These are phyloP conservation scores for Lachnellula willkommii DNA, from an alignment of 2,329 filamentous ascomycete genomes.

Conservation along the genomic window DNA sequence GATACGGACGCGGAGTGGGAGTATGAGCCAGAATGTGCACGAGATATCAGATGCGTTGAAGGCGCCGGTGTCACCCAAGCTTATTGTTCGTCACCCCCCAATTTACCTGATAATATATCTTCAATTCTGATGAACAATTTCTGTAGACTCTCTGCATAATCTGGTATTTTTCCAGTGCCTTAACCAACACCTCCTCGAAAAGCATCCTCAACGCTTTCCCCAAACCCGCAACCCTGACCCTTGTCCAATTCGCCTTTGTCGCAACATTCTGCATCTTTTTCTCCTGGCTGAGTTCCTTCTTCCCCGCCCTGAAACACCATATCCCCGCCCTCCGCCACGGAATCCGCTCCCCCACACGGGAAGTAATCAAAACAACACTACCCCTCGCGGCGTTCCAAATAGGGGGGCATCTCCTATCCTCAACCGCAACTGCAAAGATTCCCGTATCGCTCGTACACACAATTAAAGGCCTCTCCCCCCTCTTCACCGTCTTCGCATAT, in stretches of 20 bases:
- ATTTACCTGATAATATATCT: neutral
- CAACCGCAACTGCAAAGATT: constrained; percentile 88
- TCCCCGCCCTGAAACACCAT: constrained; percentile 63
- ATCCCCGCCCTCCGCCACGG: constrained; percentile 79
- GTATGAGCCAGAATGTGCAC: constrained; percentile 86
- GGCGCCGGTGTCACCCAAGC: constrained; percentile 80
- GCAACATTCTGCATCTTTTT: constrained; percentile 79
- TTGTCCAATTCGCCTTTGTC: constrained; percentile 91
- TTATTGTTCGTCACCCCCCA: constrained; percentile 60
- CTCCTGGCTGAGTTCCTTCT: constrained; percentile 67
- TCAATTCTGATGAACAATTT: constrained; percentile 25
- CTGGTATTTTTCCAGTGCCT: constrained; percentile 92
- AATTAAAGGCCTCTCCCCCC: constrained; percentile 92
- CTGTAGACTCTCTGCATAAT: constrained; percentile 72
- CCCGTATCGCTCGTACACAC: constrained; percentile 96
- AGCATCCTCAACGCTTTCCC: constrained; percentile 88
- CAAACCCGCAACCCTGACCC: constrained; percentile 84
- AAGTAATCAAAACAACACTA: constrained; percentile 82
- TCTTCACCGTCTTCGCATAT: constrained; percentile 94
- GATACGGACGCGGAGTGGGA: constrained; percentile 74
- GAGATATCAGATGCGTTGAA: constrained; percentile 88
- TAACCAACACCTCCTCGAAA: constrained; percentile 97
- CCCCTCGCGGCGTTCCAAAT: constrained; percentile 91
- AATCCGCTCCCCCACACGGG: constrained; percentile 72
- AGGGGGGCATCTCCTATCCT: constrained; percentile 86